Base-by-base conservation (phyloP, 495 filamentous ascomycete species). In the Hypoxylon fragiforme region DNA sequence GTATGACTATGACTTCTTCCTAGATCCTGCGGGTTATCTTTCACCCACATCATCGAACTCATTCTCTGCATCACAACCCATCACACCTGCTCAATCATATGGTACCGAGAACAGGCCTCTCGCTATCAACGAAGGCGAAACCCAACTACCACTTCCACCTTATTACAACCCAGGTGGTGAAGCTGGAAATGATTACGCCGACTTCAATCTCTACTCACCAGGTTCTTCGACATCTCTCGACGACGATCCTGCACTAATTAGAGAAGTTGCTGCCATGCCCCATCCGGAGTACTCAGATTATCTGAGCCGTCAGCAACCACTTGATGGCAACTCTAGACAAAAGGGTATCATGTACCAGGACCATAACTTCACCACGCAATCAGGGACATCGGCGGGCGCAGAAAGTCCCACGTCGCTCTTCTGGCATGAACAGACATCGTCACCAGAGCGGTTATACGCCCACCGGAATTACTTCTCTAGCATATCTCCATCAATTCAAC, bases 171-270 rank as follows among this genome's bases (percentile, higher is more conserved):
- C 70, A 6, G 66, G 67, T 28, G 59, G 59, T 36, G 60, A 70
- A 35, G 62, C 64, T 54, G 73, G 70, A 38, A 75, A 66, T 60
- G 63, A 73, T 63, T 79, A 77, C 51, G 54, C 73, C 47, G 76
- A 79, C 66, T 79, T 79, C 69, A 73, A 73, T 66, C 73, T 79
- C 20, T 79, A 70, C 59, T 79, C 76, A 34, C 76, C 76, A 1
- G 51, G 55, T 12, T 68, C 70, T n/a, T 70, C 74, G 5, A 68
- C 63, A 55, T 61, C 64, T 57, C 65, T 71, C 7, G 75, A 77
- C 18, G 76, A 77, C 31, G 75, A 77, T 21, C 68, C 66, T 15
- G 54, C 30, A 41, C 45, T 57, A 19, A 44, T 12, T 3, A 65
- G 46, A 19, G 65, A 68, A 52, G 34, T 68, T 21, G 40, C 62